Evolutionary conservation across 1,139 yeast genomes (phyloP).

Genomic region (Geotrichum europaeum): DNA sequence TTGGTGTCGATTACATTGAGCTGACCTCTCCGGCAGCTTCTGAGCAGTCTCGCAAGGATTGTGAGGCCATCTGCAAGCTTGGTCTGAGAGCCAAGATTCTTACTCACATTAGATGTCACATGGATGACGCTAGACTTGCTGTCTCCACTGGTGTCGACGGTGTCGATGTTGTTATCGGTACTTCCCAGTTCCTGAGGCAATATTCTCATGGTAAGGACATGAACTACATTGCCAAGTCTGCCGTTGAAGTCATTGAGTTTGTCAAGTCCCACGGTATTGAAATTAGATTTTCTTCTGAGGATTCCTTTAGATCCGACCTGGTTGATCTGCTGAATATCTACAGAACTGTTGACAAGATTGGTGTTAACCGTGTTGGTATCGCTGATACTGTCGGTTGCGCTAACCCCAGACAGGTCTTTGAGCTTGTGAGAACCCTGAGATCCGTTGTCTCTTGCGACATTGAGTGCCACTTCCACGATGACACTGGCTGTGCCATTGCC

Average conservation of each 20-base stretch:
- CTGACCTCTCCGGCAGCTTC: slow-evolving; percentile 96
- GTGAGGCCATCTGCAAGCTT: slow-evolving; percentile 96
- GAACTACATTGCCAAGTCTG: slow-evolving; percentile 95
- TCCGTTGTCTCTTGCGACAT: slow-evolving; percentile 94
- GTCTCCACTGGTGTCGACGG: slow-evolving; percentile 99
- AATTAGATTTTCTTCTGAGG: slow-evolving; percentile 95
- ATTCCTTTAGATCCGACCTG: slow-evolving; percentile 93
- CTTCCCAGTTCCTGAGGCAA: slow-evolving; percentile 90
- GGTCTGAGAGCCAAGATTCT: slow-evolving; percentile 93
- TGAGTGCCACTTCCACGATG: slow-evolving; percentile 98
- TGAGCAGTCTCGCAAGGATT: slow-evolving; percentile 86
- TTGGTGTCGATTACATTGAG: slow-evolving; percentile 97
- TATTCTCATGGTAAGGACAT: slow-evolving; percentile 97
- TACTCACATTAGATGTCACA: slow-evolving; percentile 91
- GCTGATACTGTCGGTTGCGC: slow-evolving; percentile 99
- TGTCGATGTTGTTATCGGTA: slow-evolving; percentile 97
- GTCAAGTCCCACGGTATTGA: slow-evolving; percentile 97
- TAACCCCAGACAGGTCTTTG: slow-evolving; percentile 97
- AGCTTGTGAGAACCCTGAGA: slow-evolving; percentile 86
- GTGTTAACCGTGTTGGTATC: slow-evolving; percentile 98
- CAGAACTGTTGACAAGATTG: slow-evolving; percentile 94
- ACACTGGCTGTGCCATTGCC: slow-evolving; percentile 98
- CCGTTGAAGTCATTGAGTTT: slow-evolving; percentile 93
- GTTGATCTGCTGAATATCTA: slow-evolving; percentile 93
- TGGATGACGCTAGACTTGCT: slow-evolving; percentile 97